Percentiles rank a stretch among this genome's conserved stretches.
These are phyloP conservation scores for Epichloe glyceriae DNA, from an alignment of 2,329 filamentous ascomycete genomes.

Conservation along the genomic window DNA sequence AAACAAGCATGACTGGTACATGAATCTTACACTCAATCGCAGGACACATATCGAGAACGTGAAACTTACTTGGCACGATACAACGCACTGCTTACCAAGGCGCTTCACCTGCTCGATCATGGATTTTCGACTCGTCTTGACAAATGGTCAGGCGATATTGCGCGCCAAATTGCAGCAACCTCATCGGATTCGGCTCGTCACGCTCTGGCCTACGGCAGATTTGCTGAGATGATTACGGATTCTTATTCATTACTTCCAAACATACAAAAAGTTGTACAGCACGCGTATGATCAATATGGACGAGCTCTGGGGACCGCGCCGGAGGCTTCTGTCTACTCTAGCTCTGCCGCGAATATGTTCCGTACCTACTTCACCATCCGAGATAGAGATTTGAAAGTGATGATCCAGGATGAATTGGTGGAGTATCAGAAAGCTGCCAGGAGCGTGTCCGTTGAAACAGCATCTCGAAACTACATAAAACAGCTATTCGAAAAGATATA, in stretches of 20 bases:
- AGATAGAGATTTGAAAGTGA: conserved; percentile 38
- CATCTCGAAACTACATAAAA: conserved; percentile 44
- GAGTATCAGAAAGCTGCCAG: conserved; percentile 41
- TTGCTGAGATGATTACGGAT: conserved; percentile 43
- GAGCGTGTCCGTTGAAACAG: conserved; percentile 37
- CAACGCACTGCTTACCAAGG: conserved; percentile 60
- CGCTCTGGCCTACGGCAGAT: conserved; percentile 46
- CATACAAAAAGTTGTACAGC: conserved; percentile 36
- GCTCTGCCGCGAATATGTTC: conserved; percentile 41
- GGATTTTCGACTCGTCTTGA: conserved; percentile 40
- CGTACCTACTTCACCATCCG: conserved; percentile 38
- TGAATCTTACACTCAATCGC: neutral
- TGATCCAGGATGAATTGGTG: conserved; percentile 41
- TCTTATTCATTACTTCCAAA: conserved; percentile 44
- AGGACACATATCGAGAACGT: conserved; percentile 77
- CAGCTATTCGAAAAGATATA: conserved; percentile 46
- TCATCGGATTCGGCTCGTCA: conserved; percentile 47
- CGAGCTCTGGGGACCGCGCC: conserved; percentile 27
- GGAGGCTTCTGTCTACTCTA: conserved; percentile 39
- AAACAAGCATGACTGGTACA: neutral
- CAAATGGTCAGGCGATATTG: conserved; percentile 40
- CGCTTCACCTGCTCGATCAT: conserved; percentile 48
- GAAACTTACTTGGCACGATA: conserved; percentile 82
- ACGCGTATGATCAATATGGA: conserved; percentile 40
- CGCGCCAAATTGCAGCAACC: conserved; percentile 38